phyloP scores from a whole-genome alignment of 2,329 filamentous ascomycete genomes.

The Plenodomus biglobosus region DNA sequence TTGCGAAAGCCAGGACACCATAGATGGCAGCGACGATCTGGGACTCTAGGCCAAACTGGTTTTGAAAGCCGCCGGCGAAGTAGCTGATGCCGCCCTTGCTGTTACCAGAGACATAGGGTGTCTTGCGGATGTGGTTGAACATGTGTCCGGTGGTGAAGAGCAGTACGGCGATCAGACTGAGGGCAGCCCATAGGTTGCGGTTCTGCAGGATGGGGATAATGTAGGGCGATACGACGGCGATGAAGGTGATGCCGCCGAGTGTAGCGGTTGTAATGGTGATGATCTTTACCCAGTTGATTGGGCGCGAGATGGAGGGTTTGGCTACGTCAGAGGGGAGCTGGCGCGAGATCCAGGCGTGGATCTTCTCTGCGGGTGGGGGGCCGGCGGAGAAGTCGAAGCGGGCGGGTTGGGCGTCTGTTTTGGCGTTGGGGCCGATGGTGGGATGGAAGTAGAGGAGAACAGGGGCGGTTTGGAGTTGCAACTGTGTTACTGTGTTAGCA shows the following conservation, averaged over 20 bases:
- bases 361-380: constrained; percentile 71
- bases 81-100: constrained; percentile 85
- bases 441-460: constrained; percentile 86
- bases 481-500: constrained; percentile 55
- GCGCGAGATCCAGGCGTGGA: constrained; percentile 76
- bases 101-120: constrained; percentile 86
- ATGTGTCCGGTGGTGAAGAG: constrained; percentile 96
- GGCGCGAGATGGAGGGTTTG: constrained; percentile 76
- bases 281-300: constrained; percentile 83
- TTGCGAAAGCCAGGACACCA: constrained; percentile 81
- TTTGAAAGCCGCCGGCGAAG: constrained; percentile 90
- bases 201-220: constrained; percentile 80
- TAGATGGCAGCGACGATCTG: constrained; percentile 91
- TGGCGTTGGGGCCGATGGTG: constrained; percentile 78
- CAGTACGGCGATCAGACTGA: constrained; percentile 85
- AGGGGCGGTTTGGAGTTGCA: constrained; percentile 91
- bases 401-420: constrained; percentile 65
- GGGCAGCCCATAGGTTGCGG: constrained; percentile 89
- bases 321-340: constrained; percentile 69
- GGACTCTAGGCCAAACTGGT: constrained; percentile 90
- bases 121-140: constrained; percentile 98
- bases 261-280: constrained; percentile 67
- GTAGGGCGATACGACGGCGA: constrained; percentile 74
- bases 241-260: constrained; percentile 68
- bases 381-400: constrained; percentile 84